A percentile compares a stretch with the other conserved stretches of the same genome.
phyloP scores from a whole-genome alignment of 257 asterid genomes.

The Solanum raphanifolium region DNA sequence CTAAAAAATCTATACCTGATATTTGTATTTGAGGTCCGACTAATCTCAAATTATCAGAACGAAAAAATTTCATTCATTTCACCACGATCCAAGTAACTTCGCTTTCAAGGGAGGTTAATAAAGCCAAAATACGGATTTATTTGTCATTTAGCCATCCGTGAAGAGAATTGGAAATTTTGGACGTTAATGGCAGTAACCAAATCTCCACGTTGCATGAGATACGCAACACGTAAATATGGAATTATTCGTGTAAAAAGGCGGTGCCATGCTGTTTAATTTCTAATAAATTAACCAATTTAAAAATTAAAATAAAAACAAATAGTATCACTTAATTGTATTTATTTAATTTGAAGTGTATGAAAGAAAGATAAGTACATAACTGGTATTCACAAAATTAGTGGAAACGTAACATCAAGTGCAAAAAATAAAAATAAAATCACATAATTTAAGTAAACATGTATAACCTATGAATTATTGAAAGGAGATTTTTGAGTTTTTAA shows the following conservation, averaged over 20 bases:
- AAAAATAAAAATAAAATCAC: not conserved
- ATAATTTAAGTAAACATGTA: not conserved
- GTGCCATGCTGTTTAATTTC: not conserved
- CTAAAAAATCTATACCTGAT: too few species aligned
- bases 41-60: too few species aligned
- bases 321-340: not conserved
- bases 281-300: not conserved
- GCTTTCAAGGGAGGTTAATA: not conserved
- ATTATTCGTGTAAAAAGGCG: not conserved
- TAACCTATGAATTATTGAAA: not conserved
- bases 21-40: not conserved
- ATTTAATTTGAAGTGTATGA: not conserved
- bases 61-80: rapidly evolving
- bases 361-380: not conserved
- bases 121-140: not conserved
- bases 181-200: not conserved
- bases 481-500: not conserved
- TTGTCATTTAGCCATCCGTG: not conserved
- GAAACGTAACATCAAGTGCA: not conserved
- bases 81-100: rapidly evolving
- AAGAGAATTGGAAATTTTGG: not conserved
- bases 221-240: not conserved
- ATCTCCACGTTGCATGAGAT: not conserved
- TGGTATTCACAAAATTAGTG: not conserved
- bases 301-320: not conserved